A percentile compares a stretch with the other conserved stretches of the same genome.
phyloP scores from a whole-genome alignment of 345 rosid genomes.

The Ceriops tagal region DNA sequence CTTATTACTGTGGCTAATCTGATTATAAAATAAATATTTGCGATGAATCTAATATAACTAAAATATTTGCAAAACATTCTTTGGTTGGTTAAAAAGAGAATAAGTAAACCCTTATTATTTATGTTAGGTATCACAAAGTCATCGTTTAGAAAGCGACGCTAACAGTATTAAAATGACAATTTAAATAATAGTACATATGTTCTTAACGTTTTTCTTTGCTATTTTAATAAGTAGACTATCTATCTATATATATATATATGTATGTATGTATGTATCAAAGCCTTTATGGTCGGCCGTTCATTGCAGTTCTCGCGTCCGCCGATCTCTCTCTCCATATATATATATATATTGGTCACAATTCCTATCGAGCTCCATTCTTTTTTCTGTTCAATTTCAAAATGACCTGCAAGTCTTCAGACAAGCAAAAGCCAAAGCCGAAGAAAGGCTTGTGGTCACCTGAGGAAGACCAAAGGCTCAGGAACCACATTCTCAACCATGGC shows the following conservation, averaged over 20 bases:
- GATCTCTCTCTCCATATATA: background rate
- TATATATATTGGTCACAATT: conserved; percentile 5
- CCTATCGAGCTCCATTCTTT: background rate
- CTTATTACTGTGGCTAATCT: too few relatives aligned
- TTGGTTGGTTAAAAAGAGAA: too few relatives aligned
- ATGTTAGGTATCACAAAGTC: too few relatives aligned
- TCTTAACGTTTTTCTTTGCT: background rate
- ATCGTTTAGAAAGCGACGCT: too few relatives aligned
- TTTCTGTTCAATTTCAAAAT: conserved; percentile 16
- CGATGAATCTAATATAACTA: too few relatives aligned
- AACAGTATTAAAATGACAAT: too few relatives aligned
- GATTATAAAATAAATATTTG: too few relatives aligned
- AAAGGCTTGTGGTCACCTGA: conserved; percentile 99
- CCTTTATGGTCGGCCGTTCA: conserved; percentile 33
- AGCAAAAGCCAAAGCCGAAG: conserved; percentile 53
- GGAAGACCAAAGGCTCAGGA: conserved; percentile 76
- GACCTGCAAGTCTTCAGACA: conserved; percentile 45
- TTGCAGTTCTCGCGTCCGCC: background rate
- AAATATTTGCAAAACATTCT: too few relatives aligned
- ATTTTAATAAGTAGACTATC: conserved; percentile 12
- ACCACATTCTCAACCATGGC: conserved; percentile 60
- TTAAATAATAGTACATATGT: too few relatives aligned
- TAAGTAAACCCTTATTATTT: too few relatives aligned
- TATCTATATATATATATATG: background rate
- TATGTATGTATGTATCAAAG: background rate